Percentiles rank a stretch among this genome's conserved stretches.
Evolutionary conservation across 331 rosid species (phyloP).

Genomic region (Rosa hybrid): DNA sequence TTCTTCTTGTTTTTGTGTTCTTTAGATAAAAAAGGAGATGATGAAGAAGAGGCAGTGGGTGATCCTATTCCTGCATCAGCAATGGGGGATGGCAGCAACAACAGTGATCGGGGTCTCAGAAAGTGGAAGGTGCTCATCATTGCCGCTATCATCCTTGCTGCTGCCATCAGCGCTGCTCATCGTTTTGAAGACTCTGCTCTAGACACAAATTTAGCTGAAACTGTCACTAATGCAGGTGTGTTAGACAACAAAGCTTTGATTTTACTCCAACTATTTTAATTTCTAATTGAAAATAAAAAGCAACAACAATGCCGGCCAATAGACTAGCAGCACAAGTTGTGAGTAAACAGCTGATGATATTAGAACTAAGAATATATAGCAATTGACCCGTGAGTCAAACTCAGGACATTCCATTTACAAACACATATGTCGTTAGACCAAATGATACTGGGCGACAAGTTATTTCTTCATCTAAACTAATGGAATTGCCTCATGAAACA

Average conservation of each 20-base stretch:
- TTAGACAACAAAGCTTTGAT: background rate
- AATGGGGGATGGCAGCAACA: background rate
- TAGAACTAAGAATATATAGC: too few relatives aligned
- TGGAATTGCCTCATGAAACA: background rate
- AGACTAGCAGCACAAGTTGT: too few relatives aligned
- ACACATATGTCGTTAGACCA: too few relatives aligned
- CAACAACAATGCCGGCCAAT: too few relatives aligned
- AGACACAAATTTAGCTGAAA: background rate
- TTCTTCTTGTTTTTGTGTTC: background rate
- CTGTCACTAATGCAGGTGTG: background rate
- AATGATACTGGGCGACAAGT: too few relatives aligned
- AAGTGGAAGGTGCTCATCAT: constrained; percentile 2
- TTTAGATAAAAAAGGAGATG: background rate
- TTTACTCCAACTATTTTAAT: background rate
- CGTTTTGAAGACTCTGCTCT: background rate
- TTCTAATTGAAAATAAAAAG: too few relatives aligned
- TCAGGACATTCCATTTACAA: too few relatives aligned
- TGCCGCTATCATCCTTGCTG: background rate
- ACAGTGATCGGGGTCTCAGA: background rate
- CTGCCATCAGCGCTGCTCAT: background rate
- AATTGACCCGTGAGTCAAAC: too few relatives aligned
- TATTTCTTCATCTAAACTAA: too few relatives aligned
- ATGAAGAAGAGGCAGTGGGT: background rate
- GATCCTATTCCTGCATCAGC: background rate
- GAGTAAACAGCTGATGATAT: too few relatives aligned